These are phyloP conservation scores for Antitrichia curtipendula DNA, from an alignment of 225 moss, liverwort and hornwort species.

Conservation along the genomic window DNA sequence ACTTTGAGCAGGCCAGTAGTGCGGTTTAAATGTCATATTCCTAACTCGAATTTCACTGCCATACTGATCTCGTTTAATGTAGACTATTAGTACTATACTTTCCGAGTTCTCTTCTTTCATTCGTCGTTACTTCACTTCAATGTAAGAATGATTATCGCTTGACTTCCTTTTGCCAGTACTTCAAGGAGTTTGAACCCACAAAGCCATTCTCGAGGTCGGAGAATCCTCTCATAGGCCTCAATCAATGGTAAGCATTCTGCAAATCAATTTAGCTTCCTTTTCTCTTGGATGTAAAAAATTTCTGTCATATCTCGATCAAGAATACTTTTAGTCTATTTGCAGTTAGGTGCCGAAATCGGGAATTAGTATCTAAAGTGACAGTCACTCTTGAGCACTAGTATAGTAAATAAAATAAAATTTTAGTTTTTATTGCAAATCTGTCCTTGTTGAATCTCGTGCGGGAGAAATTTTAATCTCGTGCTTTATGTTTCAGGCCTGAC, in stretches of 20 bases:
- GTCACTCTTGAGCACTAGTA: neutral
- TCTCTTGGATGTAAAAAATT: neutral
- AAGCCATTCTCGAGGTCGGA: constrained; percentile 15
- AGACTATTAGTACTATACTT: neutral
- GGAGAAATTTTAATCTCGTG: neutral
- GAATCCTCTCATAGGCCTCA: constrained; percentile 56
- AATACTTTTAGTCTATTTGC: neutral
- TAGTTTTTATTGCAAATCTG: neutral
- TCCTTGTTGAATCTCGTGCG: too few relatives aligned
- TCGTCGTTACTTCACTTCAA: neutral
- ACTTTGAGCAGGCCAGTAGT: neutral
- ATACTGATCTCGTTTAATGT: neutral
- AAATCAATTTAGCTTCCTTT: neutral
- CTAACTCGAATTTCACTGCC: neutral
- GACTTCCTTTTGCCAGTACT: constrained; percentile 43
- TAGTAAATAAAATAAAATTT: neutral
- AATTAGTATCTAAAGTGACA: neutral
- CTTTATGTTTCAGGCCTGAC: constrained; percentile 58
- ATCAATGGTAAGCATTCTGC: constrained; percentile 51
- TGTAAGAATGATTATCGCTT: neutral
- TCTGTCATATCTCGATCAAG: neutral
- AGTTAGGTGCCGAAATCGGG: neutral
- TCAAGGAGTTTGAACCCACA: constrained; percentile 50
- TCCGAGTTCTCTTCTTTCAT: neutral
- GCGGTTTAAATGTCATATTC: neutral